Percentiles rank a stretch among this genome's conserved stretches.
phyloP scores from a whole-genome alignment of 2,329 filamentous ascomycete genomes.

The Cytospora leucostoma region DNA sequence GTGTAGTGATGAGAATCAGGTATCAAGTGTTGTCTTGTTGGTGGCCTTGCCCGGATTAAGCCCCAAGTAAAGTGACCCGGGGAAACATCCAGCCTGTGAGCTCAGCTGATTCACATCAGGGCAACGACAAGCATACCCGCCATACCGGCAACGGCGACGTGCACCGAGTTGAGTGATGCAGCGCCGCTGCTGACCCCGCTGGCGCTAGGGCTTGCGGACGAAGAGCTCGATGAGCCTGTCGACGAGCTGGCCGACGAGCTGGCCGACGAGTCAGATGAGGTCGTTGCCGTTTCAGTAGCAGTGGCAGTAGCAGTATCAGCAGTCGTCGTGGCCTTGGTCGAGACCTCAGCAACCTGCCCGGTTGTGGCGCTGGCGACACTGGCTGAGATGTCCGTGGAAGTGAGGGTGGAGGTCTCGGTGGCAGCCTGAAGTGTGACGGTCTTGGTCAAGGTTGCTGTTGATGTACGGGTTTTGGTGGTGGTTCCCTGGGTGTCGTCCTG shows the following conservation, averaged over 20 bases:
- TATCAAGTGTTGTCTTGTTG: neutral
- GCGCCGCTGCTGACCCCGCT: conserved; percentile 37
- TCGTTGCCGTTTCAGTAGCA: conserved; percentile 25
- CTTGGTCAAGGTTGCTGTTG: conserved; percentile 53
- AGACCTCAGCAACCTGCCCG: conserved; percentile 22
- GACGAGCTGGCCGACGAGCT: neutral
- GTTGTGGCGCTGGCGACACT: conserved; percentile 39
- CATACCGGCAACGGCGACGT: conserved; percentile 51
- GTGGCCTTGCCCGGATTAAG: neutral
- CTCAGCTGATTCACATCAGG: conserved; percentile 47
- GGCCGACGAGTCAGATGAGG: conserved; percentile 33
- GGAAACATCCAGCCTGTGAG: no score
- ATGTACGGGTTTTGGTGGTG: conserved; percentile 51
- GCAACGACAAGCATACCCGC: conserved; percentile 52
- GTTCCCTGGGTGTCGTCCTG: conserved; percentile 45
- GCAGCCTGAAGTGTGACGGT: conserved; percentile 44
- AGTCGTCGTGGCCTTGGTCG: conserved; percentile 17
- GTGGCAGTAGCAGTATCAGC: neutral
- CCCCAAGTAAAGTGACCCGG: neutral
- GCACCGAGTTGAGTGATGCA: conserved; percentile 46
- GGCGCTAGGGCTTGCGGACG: conserved; percentile 39
- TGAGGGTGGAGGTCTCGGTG: conserved; percentile 38
- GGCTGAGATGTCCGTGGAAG: conserved; percentile 12
- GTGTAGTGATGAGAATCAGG: conserved; percentile 7
- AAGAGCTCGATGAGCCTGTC: conserved; percentile 31